Evolutionary conservation across 164 flowering plant genomes (phyloP).

Genomic region (grape (Vitis vinifera)): DNA sequence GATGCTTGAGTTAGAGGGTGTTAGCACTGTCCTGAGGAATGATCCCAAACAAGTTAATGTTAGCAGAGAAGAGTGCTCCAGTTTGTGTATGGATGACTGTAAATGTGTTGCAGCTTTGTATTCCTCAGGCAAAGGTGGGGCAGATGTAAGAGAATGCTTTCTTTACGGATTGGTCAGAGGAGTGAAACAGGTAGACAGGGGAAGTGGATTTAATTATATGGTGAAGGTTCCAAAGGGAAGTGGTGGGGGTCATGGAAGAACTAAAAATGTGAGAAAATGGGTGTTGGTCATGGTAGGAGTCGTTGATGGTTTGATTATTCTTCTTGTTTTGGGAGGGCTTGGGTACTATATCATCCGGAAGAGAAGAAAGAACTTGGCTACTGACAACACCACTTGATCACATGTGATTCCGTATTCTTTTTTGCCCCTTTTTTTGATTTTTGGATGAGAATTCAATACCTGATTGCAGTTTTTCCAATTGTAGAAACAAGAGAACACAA

Average conservation of each 20-base stretch:
- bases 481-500: background rate
- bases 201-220: slow-evolving; percentile 41
- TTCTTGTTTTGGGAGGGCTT: slow-evolving; percentile 62
- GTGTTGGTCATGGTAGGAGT: slow-evolving; percentile 48
- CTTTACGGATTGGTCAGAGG: slow-evolving; percentile 64
- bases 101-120: slow-evolving; percentile 59
- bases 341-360: slow-evolving; percentile 47
- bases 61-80: slow-evolving; percentile 50
- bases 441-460: background rate
- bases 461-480: background rate
- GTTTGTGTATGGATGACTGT: slow-evolving; percentile 58
- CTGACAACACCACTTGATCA: slow-evolving; percentile 11
- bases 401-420: background rate
- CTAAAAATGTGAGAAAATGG: slow-evolving; percentile 47
- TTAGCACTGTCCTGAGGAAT: slow-evolving; percentile 43
- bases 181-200: slow-evolving; percentile 47
- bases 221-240: slow-evolving; percentile 68
- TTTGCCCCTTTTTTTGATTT: background rate
- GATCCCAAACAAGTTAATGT: slow-evolving; percentile 27
- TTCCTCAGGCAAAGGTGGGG: slow-evolving; percentile 7
- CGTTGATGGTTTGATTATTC: slow-evolving; percentile 57
- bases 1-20: slow-evolving; percentile 62
- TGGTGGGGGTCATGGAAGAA: slow-evolving; percentile 16
- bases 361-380: slow-evolving; percentile 32
- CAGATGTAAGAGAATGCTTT: slow-evolving; percentile 33